phyloP scores from a whole-genome alignment of 371 early-diverging fungal genomes.

The Rhizomucor miehei region DNA sequence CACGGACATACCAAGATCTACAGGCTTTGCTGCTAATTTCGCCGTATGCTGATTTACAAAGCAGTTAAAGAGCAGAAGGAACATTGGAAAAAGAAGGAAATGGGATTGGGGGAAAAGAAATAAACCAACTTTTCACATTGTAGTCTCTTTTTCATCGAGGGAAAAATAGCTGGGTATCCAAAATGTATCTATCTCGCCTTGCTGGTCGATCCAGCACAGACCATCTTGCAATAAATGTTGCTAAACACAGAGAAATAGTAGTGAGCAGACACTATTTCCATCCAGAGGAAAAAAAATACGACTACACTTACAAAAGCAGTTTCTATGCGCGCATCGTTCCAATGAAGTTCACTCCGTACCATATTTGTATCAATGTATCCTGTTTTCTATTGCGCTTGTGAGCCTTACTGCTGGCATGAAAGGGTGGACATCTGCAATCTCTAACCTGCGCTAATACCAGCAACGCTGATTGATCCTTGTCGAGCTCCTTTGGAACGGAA shows the following conservation, averaged over 20 bases:
- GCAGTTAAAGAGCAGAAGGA: too few relatives aligned
- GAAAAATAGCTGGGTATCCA: constrained; percentile 83
- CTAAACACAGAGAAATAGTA: constrained; percentile 24
- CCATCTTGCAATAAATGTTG: constrained; percentile 76
- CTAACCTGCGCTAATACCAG: constrained; percentile 69
- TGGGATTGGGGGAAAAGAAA: too few relatives aligned
- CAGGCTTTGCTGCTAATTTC: neutral
- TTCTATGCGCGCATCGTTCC: constrained; percentile 60
- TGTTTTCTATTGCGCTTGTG: constrained; percentile 31
- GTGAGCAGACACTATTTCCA: neutral
- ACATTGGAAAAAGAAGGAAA: too few relatives aligned
- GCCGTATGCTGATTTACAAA: too few relatives aligned
- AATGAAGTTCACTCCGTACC: constrained; percentile 52
- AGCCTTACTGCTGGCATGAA: neutral
- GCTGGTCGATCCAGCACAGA: constrained; percentile 81
- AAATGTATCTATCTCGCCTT: constrained; percentile 58
- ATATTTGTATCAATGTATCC: constrained; percentile 62
- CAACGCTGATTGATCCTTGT: constrained; percentile 72
- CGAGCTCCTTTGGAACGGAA: constrained; percentile 89
- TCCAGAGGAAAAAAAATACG: neutral
- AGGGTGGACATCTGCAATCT: neutral
- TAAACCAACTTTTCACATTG: neutral
- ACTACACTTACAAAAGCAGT: constrained; percentile 38
- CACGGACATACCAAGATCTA: neutral
- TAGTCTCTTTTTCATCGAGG: constrained; percentile 11